Percentiles rank a stretch among this genome's conserved stretches.
Evolutionary conservation across 2,329 filamentous ascomycete species (phyloP).

Genomic region (Neofusicoccum parvum): DNA sequence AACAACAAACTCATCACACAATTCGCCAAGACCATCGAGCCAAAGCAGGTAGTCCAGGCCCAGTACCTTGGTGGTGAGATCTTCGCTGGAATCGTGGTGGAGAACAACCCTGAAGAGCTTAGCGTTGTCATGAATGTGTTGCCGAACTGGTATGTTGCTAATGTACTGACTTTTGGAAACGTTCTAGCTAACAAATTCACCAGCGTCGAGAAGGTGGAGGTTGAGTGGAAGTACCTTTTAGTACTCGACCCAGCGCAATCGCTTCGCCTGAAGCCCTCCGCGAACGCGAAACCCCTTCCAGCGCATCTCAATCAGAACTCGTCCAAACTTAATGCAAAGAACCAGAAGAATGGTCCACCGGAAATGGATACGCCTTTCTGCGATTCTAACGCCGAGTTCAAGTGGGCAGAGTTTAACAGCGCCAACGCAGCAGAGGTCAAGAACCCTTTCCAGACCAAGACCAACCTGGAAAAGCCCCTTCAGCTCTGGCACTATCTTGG

Average conservation of each 20-base stretch:
- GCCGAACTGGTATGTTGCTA: constrained; percentile 71
- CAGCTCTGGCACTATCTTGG: constrained; percentile 90
- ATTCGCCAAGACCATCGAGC: constrained; percentile 68
- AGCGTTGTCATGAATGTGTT: constrained; percentile 79
- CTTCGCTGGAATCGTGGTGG: constrained; percentile 83
- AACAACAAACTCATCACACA: constrained; percentile 68
- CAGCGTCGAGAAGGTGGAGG: constrained; percentile 64
- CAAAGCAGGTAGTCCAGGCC: constrained; percentile 80
- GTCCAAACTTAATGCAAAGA: constrained; percentile 46
- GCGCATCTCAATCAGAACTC: constrained; percentile 51
- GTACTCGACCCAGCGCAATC: constrained; percentile 72
- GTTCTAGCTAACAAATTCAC: constrained; percentile 43
- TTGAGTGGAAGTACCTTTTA: constrained; percentile 82
- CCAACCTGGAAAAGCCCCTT: constrained; percentile 72
- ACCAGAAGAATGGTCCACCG: constrained; percentile 54
- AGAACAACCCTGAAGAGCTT: constrained; percentile 77
- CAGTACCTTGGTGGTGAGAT: constrained; percentile 85
- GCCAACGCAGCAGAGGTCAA: constrained; percentile 41
- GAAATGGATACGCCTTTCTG: constrained; percentile 51
- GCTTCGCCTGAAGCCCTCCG: constrained; percentile 72
- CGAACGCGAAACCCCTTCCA: constrained; percentile 72
- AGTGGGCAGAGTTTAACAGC: constrained; percentile 71
- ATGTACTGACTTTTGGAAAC: background rate
- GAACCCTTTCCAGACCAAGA: constrained; percentile 59
- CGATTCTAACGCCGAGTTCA: constrained; percentile 47